Evolutionary conservation across 2,329 filamentous ascomycete genomes (phyloP).

Genomic region (Trichoderma aggressivum): DNA sequence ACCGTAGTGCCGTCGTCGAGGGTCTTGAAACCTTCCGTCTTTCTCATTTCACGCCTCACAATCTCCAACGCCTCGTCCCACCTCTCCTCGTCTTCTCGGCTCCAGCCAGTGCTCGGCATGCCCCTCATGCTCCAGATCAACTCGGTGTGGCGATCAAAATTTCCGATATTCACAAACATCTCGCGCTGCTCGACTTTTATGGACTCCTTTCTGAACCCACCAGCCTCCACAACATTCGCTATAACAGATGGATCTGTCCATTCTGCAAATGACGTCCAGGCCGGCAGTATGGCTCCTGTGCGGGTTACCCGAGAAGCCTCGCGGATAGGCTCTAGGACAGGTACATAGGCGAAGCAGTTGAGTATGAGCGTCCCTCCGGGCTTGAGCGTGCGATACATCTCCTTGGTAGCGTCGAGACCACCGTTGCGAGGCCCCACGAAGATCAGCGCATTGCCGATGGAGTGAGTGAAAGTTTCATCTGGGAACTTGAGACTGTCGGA

Average conservation of each 20-base stretch:
- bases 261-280: slow-evolving; percentile 1
- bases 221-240: slow-evolving; percentile 3
- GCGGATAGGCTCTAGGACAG: not conserved
- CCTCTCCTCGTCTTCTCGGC: slow-evolving; percentile 2
- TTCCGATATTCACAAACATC: slow-evolving; percentile 9
- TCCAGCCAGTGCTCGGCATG: slow-evolving; percentile 7
- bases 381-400: slow-evolving; percentile 13
- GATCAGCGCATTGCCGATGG: slow-evolving; percentile 6
- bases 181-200: not conserved
- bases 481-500: slow-evolving; percentile 5
- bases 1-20: not conserved
- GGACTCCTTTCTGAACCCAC: slow-evolving; percentile 4
- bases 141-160: not conserved
- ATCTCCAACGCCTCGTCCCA: slow-evolving; percentile 14
- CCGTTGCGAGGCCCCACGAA: slow-evolving; percentile 9
- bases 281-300: not conserved
- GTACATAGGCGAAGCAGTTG: not conserved
- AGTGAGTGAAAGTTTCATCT: slow-evolving; percentile 7
- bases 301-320: slow-evolving; percentile 11
- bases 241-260: slow-evolving; percentile 5
- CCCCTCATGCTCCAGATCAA: slow-evolving; percentile 14
- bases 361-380: slow-evolving; percentile 9
- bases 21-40: slow-evolving; percentile 2
- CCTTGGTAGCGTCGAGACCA: not conserved
- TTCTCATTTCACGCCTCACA: slow-evolving; percentile 9